Base-by-base conservation (phyloP, 352 stramenopile species). In the Pythium dissotocum region DNA sequence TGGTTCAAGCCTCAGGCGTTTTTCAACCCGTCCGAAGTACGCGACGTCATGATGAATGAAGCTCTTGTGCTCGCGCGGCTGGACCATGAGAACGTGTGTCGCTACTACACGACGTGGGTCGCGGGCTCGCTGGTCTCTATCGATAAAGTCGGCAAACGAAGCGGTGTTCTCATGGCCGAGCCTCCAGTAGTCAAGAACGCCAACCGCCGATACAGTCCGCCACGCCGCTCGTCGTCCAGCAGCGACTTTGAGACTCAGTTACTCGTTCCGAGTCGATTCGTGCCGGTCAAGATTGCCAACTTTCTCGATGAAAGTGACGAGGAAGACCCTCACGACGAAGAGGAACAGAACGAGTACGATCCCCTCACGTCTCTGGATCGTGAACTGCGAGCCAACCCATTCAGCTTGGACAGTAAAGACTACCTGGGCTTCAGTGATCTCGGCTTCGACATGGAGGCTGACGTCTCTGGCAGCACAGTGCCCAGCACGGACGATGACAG, bases 61-160 rank as follows among this genome's bases (percentile, higher is more conserved):
- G 94, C 97, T 4, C 87, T 94, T 1, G 94, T 93, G 7, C 87
- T 98, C 65, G 93, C 92, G 10, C 72, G 90, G 6, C 88, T 98
- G 24, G 91, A 94, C 51, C 94, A 98, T 57, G 94, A 98, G 65
- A 97, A 98, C 67, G 96, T 98, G 48, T 97, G 97, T 32, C 79
- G 95, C 7, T 98, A 98, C 75, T 94, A 84, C 75, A 88, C 91
- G 62, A 91, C 86, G 28, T 94, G 86, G 86, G 83, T 94, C 40
- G 76, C 83, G 13, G 83, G 80, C 18, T 90, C 77, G 10, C 69
- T 94, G 18, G 83, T 93, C 16, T 78, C 85, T 2, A 74, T 86
- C 59, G 83, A 87, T 44, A 75, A 71, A 33, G 71, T 83, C 9
- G 71, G 71, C 1, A 75, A 76, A 51, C 71, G 65, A 9, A 58